Conservation (phyloP, 768 basidiomycete genomes). For the Mycena venus region DNA sequence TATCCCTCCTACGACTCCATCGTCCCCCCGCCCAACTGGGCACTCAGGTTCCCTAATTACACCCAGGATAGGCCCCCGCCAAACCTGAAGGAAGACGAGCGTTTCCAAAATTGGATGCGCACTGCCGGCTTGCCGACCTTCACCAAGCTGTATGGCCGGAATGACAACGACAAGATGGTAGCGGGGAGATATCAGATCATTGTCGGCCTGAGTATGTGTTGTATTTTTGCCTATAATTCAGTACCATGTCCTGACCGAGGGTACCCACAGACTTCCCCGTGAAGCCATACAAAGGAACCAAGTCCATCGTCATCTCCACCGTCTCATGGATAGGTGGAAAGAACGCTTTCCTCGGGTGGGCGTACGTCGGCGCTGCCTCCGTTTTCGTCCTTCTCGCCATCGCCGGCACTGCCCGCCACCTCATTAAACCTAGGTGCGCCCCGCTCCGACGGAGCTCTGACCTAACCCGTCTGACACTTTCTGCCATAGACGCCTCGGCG, state of each 20-base stretch:
- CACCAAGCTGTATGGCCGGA: constrained; percentile 93
- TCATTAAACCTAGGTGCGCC: constrained; percentile 89
- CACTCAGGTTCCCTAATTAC: constrained; percentile 78
- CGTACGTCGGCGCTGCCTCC: constrained; percentile 90
- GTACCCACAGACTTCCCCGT: constrained; percentile 89
- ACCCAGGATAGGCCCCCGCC: constrained; percentile 74
- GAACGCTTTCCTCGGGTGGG: constrained; percentile 98
- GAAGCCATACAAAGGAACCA: constrained; percentile 90
- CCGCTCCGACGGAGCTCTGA: neutral
- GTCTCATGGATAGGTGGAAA: constrained; percentile 99
- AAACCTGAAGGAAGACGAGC: constrained; percentile 82
- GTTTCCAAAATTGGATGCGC: constrained; percentile 99
- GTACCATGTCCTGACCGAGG: constrained; percentile 27
- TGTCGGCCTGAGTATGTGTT: constrained; percentile 83
- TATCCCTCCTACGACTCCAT: constrained; percentile 75
- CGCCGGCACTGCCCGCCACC: constrained; percentile 90
- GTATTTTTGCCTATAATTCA: neutral
- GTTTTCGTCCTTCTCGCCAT: constrained; percentile 92
- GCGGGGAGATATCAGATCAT: constrained; percentile 83
- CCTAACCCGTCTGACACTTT: constrained; percentile 25
- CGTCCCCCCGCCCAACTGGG: constrained; percentile 96
- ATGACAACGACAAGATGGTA: constrained; percentile 80
- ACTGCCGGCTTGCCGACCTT: constrained; percentile 98
- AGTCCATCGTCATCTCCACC: constrained; percentile 96
- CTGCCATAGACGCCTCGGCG: constrained; percentile 77